These are phyloP conservation scores for Jackrogersella minutella DNA, from an alignment of 495 filamentous ascomycete species.

Conservation along the genomic window DNA sequence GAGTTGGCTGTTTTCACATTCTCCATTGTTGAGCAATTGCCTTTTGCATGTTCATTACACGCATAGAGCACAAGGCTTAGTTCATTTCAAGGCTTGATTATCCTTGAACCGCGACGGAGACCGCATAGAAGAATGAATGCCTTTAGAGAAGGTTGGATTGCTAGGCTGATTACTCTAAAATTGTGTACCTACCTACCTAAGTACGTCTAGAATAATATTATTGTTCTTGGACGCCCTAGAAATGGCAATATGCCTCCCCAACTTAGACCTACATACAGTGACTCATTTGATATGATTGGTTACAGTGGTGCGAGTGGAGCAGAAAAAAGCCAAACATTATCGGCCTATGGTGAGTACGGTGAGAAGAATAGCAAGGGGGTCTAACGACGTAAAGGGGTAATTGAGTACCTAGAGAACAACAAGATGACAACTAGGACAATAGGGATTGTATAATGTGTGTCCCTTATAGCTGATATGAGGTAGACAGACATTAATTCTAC, in stretches of 20 bases:
- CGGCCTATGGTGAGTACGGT: no score
- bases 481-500: no score
- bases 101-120: not conserved
- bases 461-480: no score
- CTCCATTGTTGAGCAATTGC: constrained; percentile 17
- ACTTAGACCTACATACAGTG: not conserved
- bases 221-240: constrained; percentile 11
- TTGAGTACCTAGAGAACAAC: no score
- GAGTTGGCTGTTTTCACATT: constrained; percentile 17
- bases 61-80: constrained; percentile 12
- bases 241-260: constrained; percentile 12
- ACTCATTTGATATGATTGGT: not conserved
- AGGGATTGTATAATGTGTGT: no score
- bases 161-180: constrained; percentile 1
- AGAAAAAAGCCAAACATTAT: not conserved
- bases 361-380: no score
- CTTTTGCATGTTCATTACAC: not conserved
- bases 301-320: not conserved
- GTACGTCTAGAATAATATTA: constrained; percentile 24
- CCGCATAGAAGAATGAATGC: not conserved
- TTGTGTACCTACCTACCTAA: constrained; percentile 12
- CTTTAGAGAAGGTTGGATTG: not conserved
- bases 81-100: not conserved
- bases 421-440: no score
- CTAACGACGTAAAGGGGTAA: no score